phyloP scores from a whole-genome alignment of 306 rosid genomes.

The Gillenia trifoliata region DNA sequence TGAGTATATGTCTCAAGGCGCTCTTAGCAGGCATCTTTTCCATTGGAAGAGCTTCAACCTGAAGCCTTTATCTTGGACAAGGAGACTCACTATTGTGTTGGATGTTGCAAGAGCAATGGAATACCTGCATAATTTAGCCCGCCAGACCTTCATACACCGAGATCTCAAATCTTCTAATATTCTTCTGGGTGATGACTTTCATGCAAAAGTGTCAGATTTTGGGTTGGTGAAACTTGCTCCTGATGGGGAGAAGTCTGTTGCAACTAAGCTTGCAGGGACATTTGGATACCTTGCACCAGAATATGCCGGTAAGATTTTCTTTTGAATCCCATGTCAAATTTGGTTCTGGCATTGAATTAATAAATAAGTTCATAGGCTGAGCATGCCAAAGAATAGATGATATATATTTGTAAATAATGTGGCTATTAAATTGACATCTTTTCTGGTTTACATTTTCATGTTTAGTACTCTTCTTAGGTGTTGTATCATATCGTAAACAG shows the following conservation, averaged over 20 bases:
- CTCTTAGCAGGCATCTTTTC: constrained; percentile 82
- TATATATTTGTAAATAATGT: background rate
- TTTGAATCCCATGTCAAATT: background rate
- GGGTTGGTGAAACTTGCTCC: constrained; percentile 89
- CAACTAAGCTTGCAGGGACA: constrained; percentile 76
- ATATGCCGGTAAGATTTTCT: constrained; percentile 53
- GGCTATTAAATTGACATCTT: background rate
- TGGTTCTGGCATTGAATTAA: background rate
- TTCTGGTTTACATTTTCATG: background rate
- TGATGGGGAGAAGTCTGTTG: constrained; percentile 55
- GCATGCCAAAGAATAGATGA: background rate
- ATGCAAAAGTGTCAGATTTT: constrained; percentile 79
- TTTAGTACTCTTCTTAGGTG: background rate
- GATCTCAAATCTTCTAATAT: constrained; percentile 87
- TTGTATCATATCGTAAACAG: background rate
- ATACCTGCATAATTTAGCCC: constrained; percentile 67
- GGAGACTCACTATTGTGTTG: constrained; percentile 67
- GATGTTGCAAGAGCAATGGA: constrained; percentile 86
- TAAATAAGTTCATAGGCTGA: background rate
- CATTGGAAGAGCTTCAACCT: constrained; percentile 62
- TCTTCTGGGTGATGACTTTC: constrained; percentile 59
- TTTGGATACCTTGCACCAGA: constrained; percentile 94
- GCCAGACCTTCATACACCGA: constrained; percentile 69
- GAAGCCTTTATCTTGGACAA: constrained; percentile 67
- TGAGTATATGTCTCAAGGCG: constrained; percentile 78